Base-by-base conservation (phyloP, 208 protist species). In the Leishmania guyanensis region DNA sequence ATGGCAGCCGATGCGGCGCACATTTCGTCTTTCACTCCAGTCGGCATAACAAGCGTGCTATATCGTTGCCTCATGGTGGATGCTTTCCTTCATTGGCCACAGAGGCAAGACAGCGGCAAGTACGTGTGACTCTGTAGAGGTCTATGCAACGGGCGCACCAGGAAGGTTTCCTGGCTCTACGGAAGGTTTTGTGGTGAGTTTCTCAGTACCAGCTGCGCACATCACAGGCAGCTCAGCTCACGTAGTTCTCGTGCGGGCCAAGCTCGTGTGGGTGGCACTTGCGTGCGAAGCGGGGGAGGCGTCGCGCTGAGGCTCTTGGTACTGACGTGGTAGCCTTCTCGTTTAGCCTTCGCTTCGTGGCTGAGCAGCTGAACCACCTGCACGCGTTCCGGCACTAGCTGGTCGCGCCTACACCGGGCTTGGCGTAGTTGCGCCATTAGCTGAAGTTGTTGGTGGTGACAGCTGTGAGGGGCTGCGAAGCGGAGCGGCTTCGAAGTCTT, bases 21-120 rank as follows among this genome's bases (percentile, higher is more conserved):
- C 48, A 68, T 80, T 9, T 5, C n/a, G 50, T 22, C n/a, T 22
- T 54, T 82, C 33, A 66, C 60, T 17, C 84, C 77, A 6, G 39
- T 77, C 5, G 80, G 77, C 8, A 84, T 88, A 77, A 22, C 22
- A 0, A n/a, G 20, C 20, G 77, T 12, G 33, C 69, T 77, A 39
- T 88, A 88, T 65, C 78, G 84, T 56, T 53, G 46, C 14, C 79
- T 84, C 5, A 70, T 88, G 70, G 80, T 84, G 51, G 66, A 70
- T 10, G n/a, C 79, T 65, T 50, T 88, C 64, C 84, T 80, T 53
- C 12, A n/a, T n/a, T 53, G 46, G 10, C 12, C 16, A 16, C 48
- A 17, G 20, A 53, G 12, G 20, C 48, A 16, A 29, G 22, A 50
- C 10, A 39, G 53, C 69, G 53, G 8, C 29, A 12, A 68, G 58